These are phyloP conservation scores for Gossypium lobatum DNA, from an alignment of 441 rosid species.

Conservation along the genomic window DNA sequence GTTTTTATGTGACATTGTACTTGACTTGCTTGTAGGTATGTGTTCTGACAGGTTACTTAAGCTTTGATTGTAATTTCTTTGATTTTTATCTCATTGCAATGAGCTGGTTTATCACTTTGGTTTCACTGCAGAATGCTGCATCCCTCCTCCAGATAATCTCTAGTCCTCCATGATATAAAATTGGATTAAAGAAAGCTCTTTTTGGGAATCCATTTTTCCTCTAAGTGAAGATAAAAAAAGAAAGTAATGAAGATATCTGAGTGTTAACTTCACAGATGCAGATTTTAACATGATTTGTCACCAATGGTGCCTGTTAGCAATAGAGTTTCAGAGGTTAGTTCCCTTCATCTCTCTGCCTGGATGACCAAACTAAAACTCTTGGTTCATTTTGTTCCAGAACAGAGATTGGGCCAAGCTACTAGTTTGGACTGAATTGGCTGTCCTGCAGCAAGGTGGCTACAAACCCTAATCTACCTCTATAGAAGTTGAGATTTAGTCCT, in stretches of 20 bases:
- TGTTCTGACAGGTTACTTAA: background rate
- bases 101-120: background rate
- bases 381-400: background rate
- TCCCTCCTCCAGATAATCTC: background rate
- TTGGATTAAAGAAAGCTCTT: background rate
- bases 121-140: background rate
- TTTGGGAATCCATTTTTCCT: background rate
- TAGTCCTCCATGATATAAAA: background rate
- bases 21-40: slow-evolving; percentile 1
- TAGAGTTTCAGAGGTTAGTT: background rate
- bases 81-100: background rate
- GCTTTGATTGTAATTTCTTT: background rate
- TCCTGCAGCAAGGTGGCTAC: background rate
- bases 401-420: background rate
- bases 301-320: background rate
- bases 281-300: background rate
- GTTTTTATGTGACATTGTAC: background rate
- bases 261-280: background rate
- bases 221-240: background rate
- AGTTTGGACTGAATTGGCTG: background rate
- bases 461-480: background rate
- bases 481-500: no score
- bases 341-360: background rate
- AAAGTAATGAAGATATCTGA: background rate
- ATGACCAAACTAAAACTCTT: background rate